Conservation (phyloP, 2,329 filamentous ascomycete genomes). For the Xylogone sp. region DNA sequence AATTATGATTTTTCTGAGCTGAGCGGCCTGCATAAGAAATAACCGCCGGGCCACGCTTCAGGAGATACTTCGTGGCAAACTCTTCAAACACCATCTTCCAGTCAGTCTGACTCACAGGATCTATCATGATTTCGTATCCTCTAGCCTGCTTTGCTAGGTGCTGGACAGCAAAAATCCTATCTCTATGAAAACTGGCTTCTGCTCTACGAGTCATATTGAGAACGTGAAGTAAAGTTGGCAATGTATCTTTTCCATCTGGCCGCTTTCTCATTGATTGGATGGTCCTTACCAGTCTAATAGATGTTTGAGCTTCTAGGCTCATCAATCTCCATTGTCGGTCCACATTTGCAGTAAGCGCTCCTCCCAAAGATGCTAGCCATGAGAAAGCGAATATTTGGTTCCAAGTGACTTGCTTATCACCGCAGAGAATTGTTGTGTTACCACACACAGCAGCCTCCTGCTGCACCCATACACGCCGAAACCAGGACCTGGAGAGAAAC, state of each 20-base stretch:
- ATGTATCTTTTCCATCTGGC: background rate
- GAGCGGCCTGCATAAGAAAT: background rate
- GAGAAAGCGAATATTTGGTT: background rate
- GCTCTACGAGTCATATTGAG: background rate
- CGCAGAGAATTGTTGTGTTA: background rate
- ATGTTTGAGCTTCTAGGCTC: background rate
- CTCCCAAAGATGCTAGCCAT: background rate
- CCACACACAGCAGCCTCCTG: background rate
- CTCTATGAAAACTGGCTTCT: background rate
- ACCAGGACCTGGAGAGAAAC: background rate
- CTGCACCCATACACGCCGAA: constrained; percentile 1
- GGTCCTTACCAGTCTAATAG: background rate
- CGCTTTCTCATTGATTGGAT: background rate
- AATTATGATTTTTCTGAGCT: background rate
- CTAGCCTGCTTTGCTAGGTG: background rate
- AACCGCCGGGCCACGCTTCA: background rate
- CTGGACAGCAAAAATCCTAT: background rate
- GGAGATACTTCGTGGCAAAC: background rate
- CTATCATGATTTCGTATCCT: background rate
- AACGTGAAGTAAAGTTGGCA: background rate
- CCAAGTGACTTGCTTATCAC: background rate
- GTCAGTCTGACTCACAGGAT: background rate
- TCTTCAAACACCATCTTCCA: background rate
- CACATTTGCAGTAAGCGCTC: background rate
- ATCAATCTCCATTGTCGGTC: background rate